Evolutionary conservation across 306 rosid species (phyloP).

Genomic region (Inga oerstediana): DNA sequence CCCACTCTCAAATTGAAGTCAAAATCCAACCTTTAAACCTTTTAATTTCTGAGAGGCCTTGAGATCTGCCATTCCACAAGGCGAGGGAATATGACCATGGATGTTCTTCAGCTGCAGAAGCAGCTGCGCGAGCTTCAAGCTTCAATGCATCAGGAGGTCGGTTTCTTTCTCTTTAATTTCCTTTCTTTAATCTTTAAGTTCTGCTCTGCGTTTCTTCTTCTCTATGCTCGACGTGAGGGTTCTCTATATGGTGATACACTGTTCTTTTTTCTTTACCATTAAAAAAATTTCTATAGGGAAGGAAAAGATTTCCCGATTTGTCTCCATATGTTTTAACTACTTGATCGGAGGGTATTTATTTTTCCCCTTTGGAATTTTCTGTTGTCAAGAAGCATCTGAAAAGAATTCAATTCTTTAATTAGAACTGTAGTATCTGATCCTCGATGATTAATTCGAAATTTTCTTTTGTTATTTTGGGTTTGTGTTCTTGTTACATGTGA

Average conservation of each 20-base stretch:
- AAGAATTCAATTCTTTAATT: not conserved
- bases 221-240: not conserved
- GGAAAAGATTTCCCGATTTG: not conserved
- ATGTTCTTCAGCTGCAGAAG: conserved; percentile 21
- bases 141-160: conserved; percentile 5
- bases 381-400: not conserved
- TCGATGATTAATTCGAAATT: not conserved
- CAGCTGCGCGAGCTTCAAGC: conserved; percentile 19
- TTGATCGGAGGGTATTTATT: not conserved
- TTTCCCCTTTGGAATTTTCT: not conserved
- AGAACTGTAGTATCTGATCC: not conserved
- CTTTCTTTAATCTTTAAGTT: not conserved
- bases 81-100: not conserved
- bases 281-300: not conserved
- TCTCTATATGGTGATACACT: not conserved
- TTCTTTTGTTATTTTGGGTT: not conserved
- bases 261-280: not conserved
- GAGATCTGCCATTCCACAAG: not conserved
- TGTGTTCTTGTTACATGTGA: not conserved
- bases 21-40: not conserved
- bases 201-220: not conserved
- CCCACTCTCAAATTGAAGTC: not conserved
- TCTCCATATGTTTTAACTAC: not conserved
- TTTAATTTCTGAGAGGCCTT: not conserved
- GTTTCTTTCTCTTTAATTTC: not conserved